A percentile compares a stretch with the other conserved stretches of the same genome.
Evolutionary conservation across 1,139 yeast species (phyloP).

Genomic region (Blastobotrys buckinghamii): DNA sequence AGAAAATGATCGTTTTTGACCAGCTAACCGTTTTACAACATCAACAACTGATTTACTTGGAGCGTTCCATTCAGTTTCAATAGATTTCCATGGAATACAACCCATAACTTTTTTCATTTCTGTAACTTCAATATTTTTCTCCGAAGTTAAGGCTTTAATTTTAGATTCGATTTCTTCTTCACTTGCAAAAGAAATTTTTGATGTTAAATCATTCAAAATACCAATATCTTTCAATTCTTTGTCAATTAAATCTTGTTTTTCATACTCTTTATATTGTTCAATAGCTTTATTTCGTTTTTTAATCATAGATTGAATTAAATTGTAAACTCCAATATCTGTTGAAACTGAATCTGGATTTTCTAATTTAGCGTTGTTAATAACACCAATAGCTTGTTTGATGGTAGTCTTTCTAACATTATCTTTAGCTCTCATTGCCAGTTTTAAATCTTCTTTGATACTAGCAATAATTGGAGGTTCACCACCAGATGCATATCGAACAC

Average conservation of each 20-base stretch:
- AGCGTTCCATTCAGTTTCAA: slow-evolving; percentile 51
- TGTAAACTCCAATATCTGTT: slow-evolving; percentile 46
- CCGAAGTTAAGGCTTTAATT: slow-evolving; percentile 36
- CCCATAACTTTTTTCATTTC: slow-evolving; percentile 40
- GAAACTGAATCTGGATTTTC: slow-evolving; percentile 41
- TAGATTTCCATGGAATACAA: slow-evolving; percentile 43
- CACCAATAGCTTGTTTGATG: slow-evolving; percentile 49
- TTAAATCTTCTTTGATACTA: slow-evolving; percentile 29
- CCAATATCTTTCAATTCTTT: slow-evolving; percentile 48
- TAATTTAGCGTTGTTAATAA: slow-evolving; percentile 56
- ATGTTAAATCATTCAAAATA: slow-evolving; percentile 41
- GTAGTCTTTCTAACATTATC: slow-evolving; percentile 42
- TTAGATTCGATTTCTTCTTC: slow-evolving; percentile 44
- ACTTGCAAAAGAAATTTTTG: slow-evolving; percentile 46
- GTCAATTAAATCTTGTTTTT: slow-evolving; percentile 51
- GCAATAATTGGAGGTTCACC: slow-evolving; percentile 36
- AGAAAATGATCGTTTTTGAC: slow-evolving; percentile 19
- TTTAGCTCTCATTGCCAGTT: slow-evolving; percentile 32
- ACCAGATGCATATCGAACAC: slow-evolving; percentile 14
- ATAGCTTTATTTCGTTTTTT: slow-evolving; percentile 52
- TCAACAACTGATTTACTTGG: slow-evolving; percentile 33
- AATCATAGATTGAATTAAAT: slow-evolving; percentile 44
- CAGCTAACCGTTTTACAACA: slow-evolving; percentile 25
- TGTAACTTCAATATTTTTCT: slow-evolving; percentile 29
- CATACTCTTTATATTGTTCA: slow-evolving; percentile 44